Evolutionary conservation across 768 basidiomycete genomes (phyloP).

Genomic region (Cystoderma amianthinum): DNA sequence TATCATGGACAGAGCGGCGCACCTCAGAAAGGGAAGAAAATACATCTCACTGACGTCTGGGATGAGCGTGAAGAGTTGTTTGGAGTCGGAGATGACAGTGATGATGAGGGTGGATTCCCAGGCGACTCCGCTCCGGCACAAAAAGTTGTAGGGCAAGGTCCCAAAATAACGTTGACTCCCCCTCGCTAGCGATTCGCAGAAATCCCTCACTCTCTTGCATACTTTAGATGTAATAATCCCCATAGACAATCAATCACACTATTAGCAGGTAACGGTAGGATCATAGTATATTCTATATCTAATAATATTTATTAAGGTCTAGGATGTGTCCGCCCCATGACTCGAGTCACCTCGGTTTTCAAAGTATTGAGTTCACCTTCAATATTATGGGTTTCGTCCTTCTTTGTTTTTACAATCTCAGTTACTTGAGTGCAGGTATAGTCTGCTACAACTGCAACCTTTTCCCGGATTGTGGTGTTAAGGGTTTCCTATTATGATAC

Average conservation of each 20-base stretch:
- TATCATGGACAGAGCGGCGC: constrained; percentile 18
- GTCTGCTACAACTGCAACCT: background rate
- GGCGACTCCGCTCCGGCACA: background rate
- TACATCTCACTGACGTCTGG: constrained; percentile 60
- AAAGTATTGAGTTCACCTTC: background rate
- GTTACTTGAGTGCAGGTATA: background rate
- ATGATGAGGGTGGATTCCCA: constrained; percentile 34
- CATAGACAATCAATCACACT: too few species aligned
- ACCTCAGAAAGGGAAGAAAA: constrained; percentile 20
- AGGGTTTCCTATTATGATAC: background rate
- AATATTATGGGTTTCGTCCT: too few species aligned
- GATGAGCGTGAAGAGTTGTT: constrained; percentile 76
- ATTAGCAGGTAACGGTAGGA: too few species aligned
- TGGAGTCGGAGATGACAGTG: constrained; percentile 58
- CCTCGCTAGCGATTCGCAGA: too few species aligned
- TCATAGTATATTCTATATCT: background rate
- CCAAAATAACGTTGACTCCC: background rate
- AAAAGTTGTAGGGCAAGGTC: background rate
- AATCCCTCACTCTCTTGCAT: too few species aligned
- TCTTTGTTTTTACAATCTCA: background rate
- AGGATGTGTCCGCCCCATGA: background rate
- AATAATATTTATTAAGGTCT: background rate
- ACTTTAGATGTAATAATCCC: too few species aligned
- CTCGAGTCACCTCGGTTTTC: background rate
- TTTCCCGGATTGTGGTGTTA: background rate